phyloP scores from a whole-genome alignment of 208 protist genomes.

The Lotmaria passim region DNA sequence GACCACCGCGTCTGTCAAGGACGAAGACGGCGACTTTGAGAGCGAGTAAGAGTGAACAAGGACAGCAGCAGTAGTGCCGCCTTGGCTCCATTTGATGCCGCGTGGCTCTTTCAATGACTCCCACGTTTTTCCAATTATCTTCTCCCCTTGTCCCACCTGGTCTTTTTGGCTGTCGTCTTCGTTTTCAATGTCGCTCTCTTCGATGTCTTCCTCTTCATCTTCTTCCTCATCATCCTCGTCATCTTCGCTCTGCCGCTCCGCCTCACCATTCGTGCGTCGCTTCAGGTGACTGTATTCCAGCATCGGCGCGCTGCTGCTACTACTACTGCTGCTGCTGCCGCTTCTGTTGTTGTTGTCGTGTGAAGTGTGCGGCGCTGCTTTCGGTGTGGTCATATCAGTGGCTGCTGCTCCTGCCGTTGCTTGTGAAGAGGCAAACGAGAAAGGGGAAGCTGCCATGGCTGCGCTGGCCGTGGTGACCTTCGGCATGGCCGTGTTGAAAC shows the following conservation, averaged over 20 bases:
- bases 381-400: background rate
- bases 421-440: background rate
- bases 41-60: background rate
- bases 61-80: too few relatives aligned
- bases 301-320: constrained; percentile 29
- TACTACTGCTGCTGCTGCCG: constrained; percentile 9
- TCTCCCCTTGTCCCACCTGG: background rate
- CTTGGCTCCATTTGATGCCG: too few relatives aligned
- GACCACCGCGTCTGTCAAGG: too few relatives aligned
- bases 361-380: background rate
- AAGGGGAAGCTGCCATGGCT: background rate
- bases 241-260: background rate
- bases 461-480: background rate
- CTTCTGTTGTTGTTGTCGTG: background rate
- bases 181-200: background rate
- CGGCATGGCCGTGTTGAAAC: constrained; percentile 19
- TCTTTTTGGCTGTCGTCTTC: background rate
- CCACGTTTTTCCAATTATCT: too few relatives aligned
- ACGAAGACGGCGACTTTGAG: background rate
- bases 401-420: constrained; percentile 6
- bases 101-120: too few relatives aligned
- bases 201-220: background rate
- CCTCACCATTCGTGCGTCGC: background rate
- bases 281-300: constrained; percentile 38
- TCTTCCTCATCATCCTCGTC: background rate